Conservation (phyloP, 257 asterid species). For the Apocynum venetum region DNA sequence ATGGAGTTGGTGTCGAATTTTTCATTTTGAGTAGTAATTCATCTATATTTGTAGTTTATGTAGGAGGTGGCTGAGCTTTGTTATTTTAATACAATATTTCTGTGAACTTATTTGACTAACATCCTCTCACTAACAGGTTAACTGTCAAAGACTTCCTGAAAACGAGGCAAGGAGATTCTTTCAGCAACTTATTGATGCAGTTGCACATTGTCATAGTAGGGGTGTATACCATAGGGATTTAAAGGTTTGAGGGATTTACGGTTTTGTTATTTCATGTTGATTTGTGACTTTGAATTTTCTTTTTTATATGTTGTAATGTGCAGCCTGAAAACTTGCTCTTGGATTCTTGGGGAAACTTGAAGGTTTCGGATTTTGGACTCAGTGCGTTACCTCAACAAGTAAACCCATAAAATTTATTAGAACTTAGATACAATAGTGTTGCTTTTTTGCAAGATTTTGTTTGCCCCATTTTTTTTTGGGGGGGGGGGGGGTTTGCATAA, state of each 20-base stretch:
- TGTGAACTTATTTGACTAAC: constrained; percentile 2
- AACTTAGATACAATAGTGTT: background rate
- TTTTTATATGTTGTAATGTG: constrained; percentile 14
- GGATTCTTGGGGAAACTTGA: constrained; percentile 78
- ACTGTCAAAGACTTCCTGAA: constrained; percentile 68
- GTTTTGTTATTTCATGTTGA: constrained; percentile 15
- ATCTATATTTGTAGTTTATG: background rate
- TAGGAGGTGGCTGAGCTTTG: background rate
- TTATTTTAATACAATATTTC: background rate
- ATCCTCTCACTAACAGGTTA: constrained; percentile 51
- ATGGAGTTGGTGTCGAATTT: background rate
- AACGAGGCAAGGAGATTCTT: constrained; percentile 76
- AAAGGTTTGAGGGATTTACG: constrained; percentile 49
- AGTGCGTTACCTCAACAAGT: constrained; percentile 90
- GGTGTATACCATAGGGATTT: constrained; percentile 94
- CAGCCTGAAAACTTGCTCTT: constrained; percentile 98
- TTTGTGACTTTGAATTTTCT: constrained; percentile 20
- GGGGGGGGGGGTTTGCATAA: background rate
- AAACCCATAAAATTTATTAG: constrained; percentile 22
- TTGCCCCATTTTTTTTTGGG: constrained; percentile 2
- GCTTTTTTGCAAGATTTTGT: constrained; percentile 8
- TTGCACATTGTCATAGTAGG: constrained; percentile 85
- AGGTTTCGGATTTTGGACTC: constrained; percentile 94
- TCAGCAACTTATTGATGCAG: constrained; percentile 93
- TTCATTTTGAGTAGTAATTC: background rate